Conservation (phyloP, 768 basidiomycete genomes). For the Suillus americanus region DNA sequence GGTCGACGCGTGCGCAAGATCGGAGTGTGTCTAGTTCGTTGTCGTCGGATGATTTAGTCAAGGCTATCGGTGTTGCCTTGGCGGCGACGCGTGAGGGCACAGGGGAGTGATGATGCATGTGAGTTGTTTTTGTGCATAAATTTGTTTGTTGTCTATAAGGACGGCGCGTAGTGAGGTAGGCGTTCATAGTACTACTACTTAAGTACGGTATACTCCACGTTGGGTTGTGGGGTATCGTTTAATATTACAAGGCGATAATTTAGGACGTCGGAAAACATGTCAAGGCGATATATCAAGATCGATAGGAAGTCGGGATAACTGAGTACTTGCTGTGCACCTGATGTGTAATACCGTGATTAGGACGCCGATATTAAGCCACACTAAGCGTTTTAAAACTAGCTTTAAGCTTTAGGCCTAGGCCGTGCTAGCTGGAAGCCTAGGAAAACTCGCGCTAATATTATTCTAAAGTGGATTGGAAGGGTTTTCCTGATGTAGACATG, state of each 20-base stretch:
- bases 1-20: conserved; percentile 7
- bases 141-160: not conserved
- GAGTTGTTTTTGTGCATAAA: not conserved
- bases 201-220: not conserved
- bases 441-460: no score
- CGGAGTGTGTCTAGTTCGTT: conserved; percentile 10
- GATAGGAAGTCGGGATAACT: not conserved
- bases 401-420: no score
- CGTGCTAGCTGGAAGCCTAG: no score
- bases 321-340: not conserved
- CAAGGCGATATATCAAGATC: not conserved
- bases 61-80: conserved; percentile 24
- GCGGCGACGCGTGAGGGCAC: conserved; percentile 11
- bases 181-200: not conserved
- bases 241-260: not conserved
- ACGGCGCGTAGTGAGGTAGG: not conserved
- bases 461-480: no score
- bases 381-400: no score
- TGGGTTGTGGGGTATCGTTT: not conserved
- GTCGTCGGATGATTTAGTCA: conserved; percentile 20
- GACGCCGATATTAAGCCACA: no score
- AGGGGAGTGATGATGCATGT: not conserved
- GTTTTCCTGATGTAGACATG: no score
- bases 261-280: not conserved
- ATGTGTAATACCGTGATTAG: no score